A percentile compares a stretch with the other conserved stretches of the same genome.
Conservation (phyloP, 805 yeast species). For the Metschnikowia chrysomelidarum region DNA sequence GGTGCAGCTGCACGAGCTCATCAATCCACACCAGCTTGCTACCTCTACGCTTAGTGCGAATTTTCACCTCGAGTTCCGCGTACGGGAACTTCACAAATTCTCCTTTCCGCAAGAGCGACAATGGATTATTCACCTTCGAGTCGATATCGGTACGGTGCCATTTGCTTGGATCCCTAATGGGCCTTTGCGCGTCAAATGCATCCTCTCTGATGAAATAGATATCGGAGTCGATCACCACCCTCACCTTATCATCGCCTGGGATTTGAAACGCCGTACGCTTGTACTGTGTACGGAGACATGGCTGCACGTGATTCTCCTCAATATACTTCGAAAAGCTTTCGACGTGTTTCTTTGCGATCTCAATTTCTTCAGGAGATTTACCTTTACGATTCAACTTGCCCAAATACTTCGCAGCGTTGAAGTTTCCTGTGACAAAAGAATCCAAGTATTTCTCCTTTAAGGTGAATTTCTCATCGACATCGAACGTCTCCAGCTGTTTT, state of each 20-base stretch:
- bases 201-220: constrained; percentile 88
- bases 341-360: constrained; percentile 53
- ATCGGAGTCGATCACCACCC: constrained; percentile 89
- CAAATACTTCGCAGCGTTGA: constrained; percentile 46
- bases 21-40: constrained; percentile 73
- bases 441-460: constrained; percentile 82
- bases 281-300: constrained; percentile 81
- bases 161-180: constrained; percentile 80
- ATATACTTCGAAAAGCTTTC: constrained; percentile 63
- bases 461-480: constrained; percentile 59
- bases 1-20: constrained; percentile 71
- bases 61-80: constrained; percentile 83
- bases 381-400: constrained; percentile 64
- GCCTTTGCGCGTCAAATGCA: constrained; percentile 76
- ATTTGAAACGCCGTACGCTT: constrained; percentile 96
- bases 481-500: constrained; percentile 49
- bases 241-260: constrained; percentile 93
- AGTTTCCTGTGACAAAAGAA: constrained; percentile 60
- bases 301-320: constrained; percentile 66
- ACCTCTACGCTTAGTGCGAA: constrained; percentile 45
- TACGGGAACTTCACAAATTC: constrained; percentile 83
- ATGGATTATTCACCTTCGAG: constrained; percentile 66
- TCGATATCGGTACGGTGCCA: constrained; percentile 97
- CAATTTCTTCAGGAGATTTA: constrained; percentile 49
- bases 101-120: constrained; percentile 75